Conservation (phyloP, 2,329 filamentous ascomycete species). For the Claviceps sp. region DNA sequence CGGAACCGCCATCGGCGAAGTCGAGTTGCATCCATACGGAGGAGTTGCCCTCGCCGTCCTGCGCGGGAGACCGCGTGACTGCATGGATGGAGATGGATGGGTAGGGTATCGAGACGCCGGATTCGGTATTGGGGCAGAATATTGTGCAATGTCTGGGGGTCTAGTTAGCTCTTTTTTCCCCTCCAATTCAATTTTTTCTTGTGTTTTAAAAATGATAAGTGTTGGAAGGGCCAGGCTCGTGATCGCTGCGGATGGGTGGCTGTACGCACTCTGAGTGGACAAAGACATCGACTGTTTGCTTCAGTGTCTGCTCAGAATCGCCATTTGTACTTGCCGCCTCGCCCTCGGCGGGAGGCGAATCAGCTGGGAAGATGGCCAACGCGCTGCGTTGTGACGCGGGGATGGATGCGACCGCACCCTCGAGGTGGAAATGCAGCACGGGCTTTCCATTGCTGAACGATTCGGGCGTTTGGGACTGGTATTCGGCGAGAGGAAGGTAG, state of each 20-base stretch:
- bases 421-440: conserved; percentile 52
- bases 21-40: conserved; percentile 57
- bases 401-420: conserved; percentile 43
- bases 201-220: too few species aligned
- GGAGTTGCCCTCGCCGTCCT: conserved; percentile 24
- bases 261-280: conserved; percentile 40
- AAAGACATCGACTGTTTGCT: conserved; percentile 42
- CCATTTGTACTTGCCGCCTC: conserved; percentile 16
- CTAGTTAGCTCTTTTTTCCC: not conserved
- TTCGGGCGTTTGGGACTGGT: conserved; percentile 58
- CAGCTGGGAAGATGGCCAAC: conserved; percentile 39
- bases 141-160: conserved; percentile 36
- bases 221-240: not conserved
- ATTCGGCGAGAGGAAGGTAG: conserved; percentile 53
- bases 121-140: conserved; percentile 43
- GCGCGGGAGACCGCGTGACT: conserved; percentile 42
- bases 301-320: conserved; percentile 21
- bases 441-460: conserved; percentile 61
- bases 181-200: too few species aligned
- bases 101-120: conserved; percentile 59
- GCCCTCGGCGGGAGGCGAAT: conserved; percentile 18
- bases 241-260: too few species aligned
- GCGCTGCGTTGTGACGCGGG: conserved; percentile 38
- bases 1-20: conserved; percentile 42
- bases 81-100: conserved; percentile 64